A percentile compares a stretch with the other conserved stretches of the same genome.
Evolutionary conservation across 345 rosid species (phyloP).

Genomic region (Brassica carinata): DNA sequence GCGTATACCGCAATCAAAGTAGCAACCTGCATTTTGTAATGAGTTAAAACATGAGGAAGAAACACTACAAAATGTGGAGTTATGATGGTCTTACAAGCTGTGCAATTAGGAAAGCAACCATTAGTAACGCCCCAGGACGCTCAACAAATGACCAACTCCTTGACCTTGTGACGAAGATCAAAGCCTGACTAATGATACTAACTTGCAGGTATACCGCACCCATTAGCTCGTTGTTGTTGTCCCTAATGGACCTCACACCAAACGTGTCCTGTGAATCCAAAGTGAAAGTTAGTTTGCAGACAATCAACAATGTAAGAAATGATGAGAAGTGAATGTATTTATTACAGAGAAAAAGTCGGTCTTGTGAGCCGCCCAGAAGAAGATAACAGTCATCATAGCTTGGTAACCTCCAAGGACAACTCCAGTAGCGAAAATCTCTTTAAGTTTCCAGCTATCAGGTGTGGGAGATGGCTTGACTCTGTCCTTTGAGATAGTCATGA

Average conservation of each 20-base stretch:
- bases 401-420: conserved; percentile 78
- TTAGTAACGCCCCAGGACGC: conserved; percentile 76
- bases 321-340: not conserved
- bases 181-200: conserved; percentile 90
- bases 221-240: conserved; percentile 56
- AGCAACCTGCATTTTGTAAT: conserved; percentile 55
- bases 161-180: conserved; percentile 90
- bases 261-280: conserved; percentile 62
- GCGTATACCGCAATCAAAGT: conserved; percentile 90
- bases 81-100: conserved; percentile 64
- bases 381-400: conserved; percentile 84
- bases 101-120: conserved; percentile 71
- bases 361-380: conserved; percentile 73
- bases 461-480: conserved; percentile 94
- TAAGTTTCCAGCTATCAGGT: conserved; percentile 95
- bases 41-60: not conserved
- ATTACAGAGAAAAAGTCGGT: conserved; percentile 76
- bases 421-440: conserved; percentile 88
- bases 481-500: conserved; percentile 94
- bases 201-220: conserved; percentile 93
- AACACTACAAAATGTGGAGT: not conserved
- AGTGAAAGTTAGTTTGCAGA: not conserved
- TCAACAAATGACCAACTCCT: conserved; percentile 87
- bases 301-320: not conserved
- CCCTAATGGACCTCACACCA: conserved; percentile 54